Base-by-base conservation (phyloP, 495 filamentous ascomycete species). In the Letharia lupina region DNA sequence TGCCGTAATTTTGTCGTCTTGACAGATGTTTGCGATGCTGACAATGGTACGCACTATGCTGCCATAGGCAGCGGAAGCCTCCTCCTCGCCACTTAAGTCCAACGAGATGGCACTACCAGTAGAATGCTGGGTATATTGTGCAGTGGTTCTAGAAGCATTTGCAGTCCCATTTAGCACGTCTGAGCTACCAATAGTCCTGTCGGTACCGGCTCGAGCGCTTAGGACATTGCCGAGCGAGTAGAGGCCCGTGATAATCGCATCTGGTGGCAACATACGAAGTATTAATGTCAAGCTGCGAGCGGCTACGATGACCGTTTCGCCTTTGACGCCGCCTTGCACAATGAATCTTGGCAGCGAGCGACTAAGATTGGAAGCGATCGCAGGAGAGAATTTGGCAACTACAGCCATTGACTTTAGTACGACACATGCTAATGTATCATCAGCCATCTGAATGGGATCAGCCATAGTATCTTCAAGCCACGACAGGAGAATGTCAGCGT, bases 161-260 rank as follows among this genome's bases (percentile, higher is more conserved):
- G 44, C 13, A 31, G 59, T 62, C 12, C 67, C 65, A 23, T 83
- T 78, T 40, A 71, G 44, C 40, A 72, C 67, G 13, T 66, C 65
- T 33, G 64, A 44, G 16, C 48, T 57, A 31, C 63, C 71, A 65
- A 59, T 62, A 28, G 67, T 45, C 45, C 47, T 73, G 13, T 83
- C 79, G 52, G 72, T 73, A 45, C 74, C 72, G 12, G 82, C 71
- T 35, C 80, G 83, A 10, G 91, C 85, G 71, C 91, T 94, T 40
- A 98, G 75, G 13, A 94, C 87, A 74, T 98, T 98, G 20, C 94
- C 95, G 63, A 98, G 79, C 1, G 91, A 92, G 75, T 98, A 98
- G 13, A 98, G 78, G 3, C 91, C 96, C 8, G 92, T 95, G 69
- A 98, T 98, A 40, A 95, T 85, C 39, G 90, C 87, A 80, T 98